Evolutionary conservation across 345 rosid species (phyloP).

Genomic region (Eucalyptus brandiana): DNA sequence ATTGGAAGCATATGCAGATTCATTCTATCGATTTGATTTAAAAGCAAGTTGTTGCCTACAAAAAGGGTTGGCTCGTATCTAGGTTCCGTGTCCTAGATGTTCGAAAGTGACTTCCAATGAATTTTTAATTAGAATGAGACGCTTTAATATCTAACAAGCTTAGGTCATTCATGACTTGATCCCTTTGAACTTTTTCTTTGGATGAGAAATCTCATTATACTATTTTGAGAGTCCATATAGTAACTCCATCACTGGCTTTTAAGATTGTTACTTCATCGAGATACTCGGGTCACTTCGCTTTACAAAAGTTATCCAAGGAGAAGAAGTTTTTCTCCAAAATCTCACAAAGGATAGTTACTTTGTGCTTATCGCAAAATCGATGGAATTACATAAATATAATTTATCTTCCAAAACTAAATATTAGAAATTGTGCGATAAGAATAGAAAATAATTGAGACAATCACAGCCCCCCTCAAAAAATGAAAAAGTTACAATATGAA

Average conservation of each 20-base stretch:
- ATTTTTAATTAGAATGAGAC: neutral
- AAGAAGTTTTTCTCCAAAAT: neutral
- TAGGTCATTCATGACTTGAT: neutral
- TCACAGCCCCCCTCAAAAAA: neutral
- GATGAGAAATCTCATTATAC: neutral
- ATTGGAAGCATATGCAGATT: neutral
- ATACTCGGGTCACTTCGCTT: neutral
- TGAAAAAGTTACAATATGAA: neutral
- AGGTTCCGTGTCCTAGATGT: neutral
- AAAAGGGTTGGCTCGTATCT: neutral
- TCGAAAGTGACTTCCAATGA: neutral
- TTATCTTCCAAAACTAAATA: neutral
- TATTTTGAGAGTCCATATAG: neutral
- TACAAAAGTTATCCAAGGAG: neutral
- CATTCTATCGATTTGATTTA: neutral
- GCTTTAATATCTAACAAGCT: neutral
- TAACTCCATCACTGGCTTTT: neutral
- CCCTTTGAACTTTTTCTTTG: neutral
- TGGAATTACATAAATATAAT: neutral
- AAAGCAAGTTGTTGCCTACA: neutral
- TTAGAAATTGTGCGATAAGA: neutral
- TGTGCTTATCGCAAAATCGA: neutral
- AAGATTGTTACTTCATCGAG: neutral
- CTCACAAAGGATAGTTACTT: neutral
- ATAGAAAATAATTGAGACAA: neutral